Evolutionary conservation across 2,329 filamentous ascomycete genomes (phyloP).

Genomic region (Diaporthe batatas): DNA sequence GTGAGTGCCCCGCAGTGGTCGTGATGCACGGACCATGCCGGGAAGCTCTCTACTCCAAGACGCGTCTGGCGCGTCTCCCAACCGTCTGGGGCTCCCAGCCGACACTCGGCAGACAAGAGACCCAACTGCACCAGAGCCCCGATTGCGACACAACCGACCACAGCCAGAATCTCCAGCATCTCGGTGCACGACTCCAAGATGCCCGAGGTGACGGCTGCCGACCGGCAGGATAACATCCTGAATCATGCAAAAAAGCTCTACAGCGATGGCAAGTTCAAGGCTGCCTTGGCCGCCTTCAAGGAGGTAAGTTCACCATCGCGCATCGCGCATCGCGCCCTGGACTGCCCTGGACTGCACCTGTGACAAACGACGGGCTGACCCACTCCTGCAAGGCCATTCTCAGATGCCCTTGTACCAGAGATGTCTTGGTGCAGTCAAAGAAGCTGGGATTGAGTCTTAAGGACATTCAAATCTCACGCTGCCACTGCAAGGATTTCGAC

Average conservation of each 20-base stretch:
- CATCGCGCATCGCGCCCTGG: no score
- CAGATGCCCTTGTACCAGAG: constrained; percentile 36
- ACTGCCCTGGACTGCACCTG: no score
- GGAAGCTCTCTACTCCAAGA: not conserved
- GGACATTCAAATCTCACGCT: constrained; percentile 32
- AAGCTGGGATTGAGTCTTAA: constrained; percentile 15
- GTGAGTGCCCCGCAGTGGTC: not conserved
- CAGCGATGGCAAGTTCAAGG: not conserved
- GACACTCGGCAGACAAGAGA: not conserved
- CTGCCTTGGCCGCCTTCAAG: constrained; percentile 28
- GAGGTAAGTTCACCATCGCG: constrained; percentile 24
- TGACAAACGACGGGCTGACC: constrained; percentile 9
- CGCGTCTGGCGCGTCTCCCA: constrained; percentile 24
- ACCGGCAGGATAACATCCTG: constrained; percentile 9
- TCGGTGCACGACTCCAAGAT: not conserved
- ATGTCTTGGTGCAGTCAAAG: constrained; percentile 7
- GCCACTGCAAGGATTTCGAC: constrained; percentile 39
- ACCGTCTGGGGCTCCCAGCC: not conserved
- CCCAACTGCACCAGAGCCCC: no score
- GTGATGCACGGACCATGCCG: constrained; percentile 2
- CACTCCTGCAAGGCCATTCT: constrained; percentile 12
- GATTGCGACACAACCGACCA: not conserved
- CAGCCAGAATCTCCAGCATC: not conserved
- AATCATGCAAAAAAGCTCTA: constrained; percentile 30
- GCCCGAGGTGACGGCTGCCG: constrained; percentile 2